Percentiles rank a stretch among this genome's conserved stretches.
These are phyloP conservation scores for Leishmania mexicana DNA, from an alignment of 208 protist genomes.

Conservation along the genomic window DNA sequence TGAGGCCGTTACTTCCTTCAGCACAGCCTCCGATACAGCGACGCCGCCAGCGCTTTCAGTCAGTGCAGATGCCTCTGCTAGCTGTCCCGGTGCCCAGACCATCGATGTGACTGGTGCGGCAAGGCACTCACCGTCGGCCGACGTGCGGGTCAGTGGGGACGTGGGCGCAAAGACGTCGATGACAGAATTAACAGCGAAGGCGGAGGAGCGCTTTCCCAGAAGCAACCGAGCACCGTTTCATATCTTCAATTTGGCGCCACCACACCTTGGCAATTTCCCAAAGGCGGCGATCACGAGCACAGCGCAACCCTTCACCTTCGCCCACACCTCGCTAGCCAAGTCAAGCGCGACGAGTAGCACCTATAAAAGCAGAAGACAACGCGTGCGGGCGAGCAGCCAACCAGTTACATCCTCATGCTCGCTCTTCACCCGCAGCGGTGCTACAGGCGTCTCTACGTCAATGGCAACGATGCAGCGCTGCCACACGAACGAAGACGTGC, in stretches of 20 bases:
- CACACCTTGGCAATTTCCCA: not conserved
- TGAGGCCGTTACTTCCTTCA: not conserved
- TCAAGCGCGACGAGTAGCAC: not conserved
- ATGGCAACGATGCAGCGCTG: not conserved
- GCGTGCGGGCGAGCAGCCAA: not conserved
- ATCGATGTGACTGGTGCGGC: not conserved
- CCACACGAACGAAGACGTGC: not conserved
- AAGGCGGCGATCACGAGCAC: not conserved
- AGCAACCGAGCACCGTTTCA: not conserved
- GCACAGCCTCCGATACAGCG: not conserved
- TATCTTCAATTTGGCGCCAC: not conserved
- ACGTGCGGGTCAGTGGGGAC: too few species aligned
- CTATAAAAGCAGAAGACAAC: not conserved
- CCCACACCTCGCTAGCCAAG: not conserved
- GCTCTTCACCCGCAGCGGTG: not conserved
- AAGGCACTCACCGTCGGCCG: too few species aligned
- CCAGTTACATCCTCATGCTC: not conserved
- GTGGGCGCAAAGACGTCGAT: too few species aligned
- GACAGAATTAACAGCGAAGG: not conserved
- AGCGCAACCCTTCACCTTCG: not conserved
- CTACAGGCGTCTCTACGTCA: not conserved
- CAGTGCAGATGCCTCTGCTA: not conserved
- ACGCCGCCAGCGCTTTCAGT: not conserved
- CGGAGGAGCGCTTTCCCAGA: not conserved
- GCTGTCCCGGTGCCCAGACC: not conserved